Base-by-base conservation (phyloP, 768 basidiomycete genomes). In the Podaxis sp. region DNA sequence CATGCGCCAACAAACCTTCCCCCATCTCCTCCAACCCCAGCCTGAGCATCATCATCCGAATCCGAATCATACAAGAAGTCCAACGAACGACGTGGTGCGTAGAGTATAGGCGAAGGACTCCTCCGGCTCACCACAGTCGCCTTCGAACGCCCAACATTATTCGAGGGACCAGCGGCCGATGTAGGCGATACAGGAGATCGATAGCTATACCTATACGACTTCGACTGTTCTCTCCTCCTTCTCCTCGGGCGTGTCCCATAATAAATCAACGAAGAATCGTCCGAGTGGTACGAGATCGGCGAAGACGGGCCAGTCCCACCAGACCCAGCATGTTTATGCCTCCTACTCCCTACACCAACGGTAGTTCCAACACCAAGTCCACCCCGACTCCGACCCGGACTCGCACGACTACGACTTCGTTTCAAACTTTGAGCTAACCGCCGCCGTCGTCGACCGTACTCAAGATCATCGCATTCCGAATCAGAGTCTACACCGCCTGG, bases 121-220 rank as follows among this genome's bases (percentile, higher is more conserved):
- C 57, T 28, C 5, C 37, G 57, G 16, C 36, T 51, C 2, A 28
- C 55, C 40, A n/a, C n/a, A 42, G 13, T 42, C 40, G n/a, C n/a
- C 25, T 13, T 11, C 21, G 18, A 23, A 11, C 23, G 47, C 11
- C 18, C 47, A 4, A 18, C n/a, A 23, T 16, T 38, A 5, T 13
- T 23, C 5, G 32, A 36, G 1, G 51, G 14, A 14, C 3, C 52
- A 25, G 52, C 37, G 2, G 54, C 18, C 2, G 27, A 23, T 0
- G 52, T 37, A 16, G 51, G 59, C 9, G 53, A 37, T 2, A 36
- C 47, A 4, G 59, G 67, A 2, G 66, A 68, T 16, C 69, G 65
- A 51, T 69, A 72, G 35, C 68, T 69, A 47, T 67, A 68, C 57
- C 65, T 61, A 58, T 72, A 72, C 10, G 69, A 64, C 25, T 69